Evolutionary conservation across 2,329 filamentous ascomycete genomes (phyloP).

Genomic region (Alternaria sp.): DNA sequence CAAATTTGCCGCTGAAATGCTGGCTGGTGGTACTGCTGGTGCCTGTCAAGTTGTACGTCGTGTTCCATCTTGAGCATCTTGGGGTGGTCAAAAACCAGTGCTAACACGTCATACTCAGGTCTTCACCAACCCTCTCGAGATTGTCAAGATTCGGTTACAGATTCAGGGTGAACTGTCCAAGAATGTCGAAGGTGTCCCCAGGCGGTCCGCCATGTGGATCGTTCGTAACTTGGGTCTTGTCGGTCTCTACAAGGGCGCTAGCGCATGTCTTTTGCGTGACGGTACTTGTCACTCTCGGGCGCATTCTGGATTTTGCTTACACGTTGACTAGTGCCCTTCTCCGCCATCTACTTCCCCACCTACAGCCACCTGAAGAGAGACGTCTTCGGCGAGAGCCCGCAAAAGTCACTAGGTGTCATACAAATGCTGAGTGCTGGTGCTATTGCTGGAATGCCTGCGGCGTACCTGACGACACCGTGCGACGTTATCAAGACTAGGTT

Average conservation of each 20-base stretch:
- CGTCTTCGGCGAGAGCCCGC: conserved; percentile 86
- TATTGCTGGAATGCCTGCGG: conserved; percentile 69
- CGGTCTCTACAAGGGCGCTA: conserved; percentile 95
- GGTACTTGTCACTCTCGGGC: conserved; percentile 33
- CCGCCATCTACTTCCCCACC: conserved; percentile 97
- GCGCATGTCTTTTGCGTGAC: conserved; percentile 91
- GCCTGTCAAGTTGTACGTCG: conserved; percentile 89
- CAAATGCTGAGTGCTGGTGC: conserved; percentile 94
- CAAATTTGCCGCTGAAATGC: conserved; percentile 72
- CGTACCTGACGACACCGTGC: conserved; percentile 93
- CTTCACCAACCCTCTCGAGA: conserved; percentile 97
- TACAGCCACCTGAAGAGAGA: conserved; percentile 95
- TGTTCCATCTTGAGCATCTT: not conserved
- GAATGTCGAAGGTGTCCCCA: conserved; percentile 79
- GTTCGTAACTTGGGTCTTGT: conserved; percentile 92
- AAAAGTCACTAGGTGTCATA: conserved; percentile 86
- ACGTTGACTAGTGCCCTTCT: conserved; percentile 77
- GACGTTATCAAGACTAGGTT: conserved; percentile 99
- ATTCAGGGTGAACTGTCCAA: conserved; percentile 96
- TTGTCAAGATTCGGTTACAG: conserved; percentile 98
- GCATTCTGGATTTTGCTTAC: conserved; percentile 19
- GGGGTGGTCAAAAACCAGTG: not conserved
- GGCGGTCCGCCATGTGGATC: conserved; percentile 97
- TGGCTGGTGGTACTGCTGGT: conserved; percentile 89
- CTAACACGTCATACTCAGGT: conserved; percentile 63